Conservation (phyloP, 2,329 filamentous ascomycete genomes). For the Pleoardoris graminearum region DNA sequence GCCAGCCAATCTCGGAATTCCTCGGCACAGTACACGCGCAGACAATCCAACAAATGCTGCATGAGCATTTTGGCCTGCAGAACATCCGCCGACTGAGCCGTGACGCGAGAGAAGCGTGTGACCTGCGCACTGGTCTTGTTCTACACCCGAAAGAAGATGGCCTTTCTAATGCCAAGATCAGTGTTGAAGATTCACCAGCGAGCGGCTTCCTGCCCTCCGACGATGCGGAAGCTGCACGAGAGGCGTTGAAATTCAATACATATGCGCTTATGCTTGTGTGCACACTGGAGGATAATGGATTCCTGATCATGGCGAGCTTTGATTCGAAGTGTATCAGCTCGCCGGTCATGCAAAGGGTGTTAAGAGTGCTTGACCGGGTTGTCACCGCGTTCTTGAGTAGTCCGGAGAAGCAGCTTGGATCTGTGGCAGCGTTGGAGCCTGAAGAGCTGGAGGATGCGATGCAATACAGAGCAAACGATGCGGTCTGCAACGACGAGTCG, state of each 20-base stretch:
- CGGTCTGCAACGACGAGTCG: constrained; percentile 27
- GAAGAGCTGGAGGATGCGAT: constrained; percentile 36
- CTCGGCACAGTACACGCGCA: constrained; percentile 61
- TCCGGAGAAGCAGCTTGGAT: constrained; percentile 35
- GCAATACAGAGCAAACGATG: constrained; percentile 26
- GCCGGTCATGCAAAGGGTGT: constrained; percentile 57
- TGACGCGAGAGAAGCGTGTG: constrained; percentile 41
- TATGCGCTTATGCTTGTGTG: constrained; percentile 70
- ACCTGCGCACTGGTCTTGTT: constrained; percentile 43
- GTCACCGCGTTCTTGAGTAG: constrained; percentile 55
- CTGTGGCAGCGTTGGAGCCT: constrained; percentile 32
- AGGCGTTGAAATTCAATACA: constrained; percentile 60
- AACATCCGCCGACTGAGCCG: constrained; percentile 55
- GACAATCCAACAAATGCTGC: constrained; percentile 61
- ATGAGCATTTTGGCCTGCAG: constrained; percentile 67
- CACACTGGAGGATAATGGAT: constrained; percentile 59
- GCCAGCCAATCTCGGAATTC: constrained; percentile 54
- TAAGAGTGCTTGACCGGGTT: constrained; percentile 58
- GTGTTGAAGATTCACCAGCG: constrained; percentile 45
- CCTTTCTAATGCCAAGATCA: constrained; percentile 19
- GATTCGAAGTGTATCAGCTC: constrained; percentile 62
- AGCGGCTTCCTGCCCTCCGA: constrained; percentile 59
- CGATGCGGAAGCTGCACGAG: constrained; percentile 61
- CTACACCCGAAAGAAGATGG: constrained; percentile 41
- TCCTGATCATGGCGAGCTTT: constrained; percentile 66